Base-by-base conservation (phyloP, 805 yeast genomes). In the Candida sphagnicola region DNA sequence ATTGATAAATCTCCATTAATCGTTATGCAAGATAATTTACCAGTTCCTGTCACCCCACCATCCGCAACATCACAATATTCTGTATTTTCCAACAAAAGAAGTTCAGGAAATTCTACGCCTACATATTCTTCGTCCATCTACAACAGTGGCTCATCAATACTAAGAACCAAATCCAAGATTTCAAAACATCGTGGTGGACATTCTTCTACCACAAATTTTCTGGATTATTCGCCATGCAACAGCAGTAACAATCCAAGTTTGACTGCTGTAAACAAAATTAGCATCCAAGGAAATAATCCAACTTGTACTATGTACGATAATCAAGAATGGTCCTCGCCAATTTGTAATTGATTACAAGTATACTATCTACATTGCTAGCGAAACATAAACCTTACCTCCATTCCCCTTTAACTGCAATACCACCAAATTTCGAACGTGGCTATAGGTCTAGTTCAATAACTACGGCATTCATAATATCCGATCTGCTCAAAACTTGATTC, bases 21-120 rank as follows among this genome's bases (percentile, higher is more conserved):
- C 14, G 35, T 33, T 11, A 23, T 21, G 18, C 28, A 36, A 11
- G 35, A 19, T 17, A 24, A 28, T 11, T 2, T 34, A 4, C 42
- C 45, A 23, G 26, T 38, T 36, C 70, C 70, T 13, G 47, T 55
- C 13, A 65, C 71, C 2, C 71, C 71, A n/a, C 71, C 71, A 19
- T 60, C 63, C 38, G 71, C 71, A n/a, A 58, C 64, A 11, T 62
- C 70, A 12, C 70, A 62, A 45, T 54, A 62, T 35, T 62, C 66
- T 23, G 57, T 65, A 8, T 65, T 65, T 39, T 65, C 70, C 10
- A 50, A 53, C 37, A 51, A 50, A 40, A 47, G 57, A 38, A 36
- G 41, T 38, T 36, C 49, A 51, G 34, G 44, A 39, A 17, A 30
- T 21, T 32, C 45, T 13, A 28, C 37, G 13, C 35, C 35, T 12